phyloP scores from a whole-genome alignment of 2,329 filamentous ascomycete species.

The Penicillium sp. region DNA sequence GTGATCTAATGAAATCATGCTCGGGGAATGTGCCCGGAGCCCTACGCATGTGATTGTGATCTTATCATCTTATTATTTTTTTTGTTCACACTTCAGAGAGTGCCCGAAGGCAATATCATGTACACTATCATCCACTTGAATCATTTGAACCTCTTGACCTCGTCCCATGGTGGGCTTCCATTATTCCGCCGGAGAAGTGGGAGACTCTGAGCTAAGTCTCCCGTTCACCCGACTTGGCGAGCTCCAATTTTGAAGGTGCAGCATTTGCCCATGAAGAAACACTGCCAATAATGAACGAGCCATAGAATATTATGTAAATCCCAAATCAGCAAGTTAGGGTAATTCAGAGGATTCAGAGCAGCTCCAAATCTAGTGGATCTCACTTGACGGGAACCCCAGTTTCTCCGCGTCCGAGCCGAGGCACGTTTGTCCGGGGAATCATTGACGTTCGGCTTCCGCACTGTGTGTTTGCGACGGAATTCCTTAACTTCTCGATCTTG shows the following conservation, averaged over 20 bases:
- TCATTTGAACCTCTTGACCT: neutral
- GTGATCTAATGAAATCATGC: constrained; percentile 17
- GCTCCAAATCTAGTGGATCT: neutral
- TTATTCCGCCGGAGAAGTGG: constrained; percentile 20
- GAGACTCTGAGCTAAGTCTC: constrained; percentile 9
- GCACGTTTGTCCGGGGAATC: constrained; percentile 18
- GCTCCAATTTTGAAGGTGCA: constrained; percentile 3
- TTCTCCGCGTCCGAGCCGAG: constrained; percentile 24
- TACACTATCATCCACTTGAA: neutral
- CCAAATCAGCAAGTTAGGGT: neutral
- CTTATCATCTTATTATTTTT: too few relatives aligned
- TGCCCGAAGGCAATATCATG: neutral
- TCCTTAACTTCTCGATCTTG: constrained; percentile 1
- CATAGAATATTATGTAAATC: neutral
- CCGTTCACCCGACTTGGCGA: constrained; percentile 22
- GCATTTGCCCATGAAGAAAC: neutral
- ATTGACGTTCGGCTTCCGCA: constrained; percentile 16
- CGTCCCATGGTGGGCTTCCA: constrained; percentile 8
- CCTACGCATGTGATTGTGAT: constrained; percentile 13
- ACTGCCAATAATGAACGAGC: neutral
- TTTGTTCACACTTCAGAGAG: neutral
- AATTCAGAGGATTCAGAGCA: neutral
- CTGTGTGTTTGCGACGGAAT: neutral
- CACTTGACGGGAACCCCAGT: constrained; percentile 4
- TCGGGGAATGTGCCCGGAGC: constrained; percentile 6